Conservation (phyloP, 2,329 filamentous ascomycete genomes). For the Escovopsis sp. region DNA sequence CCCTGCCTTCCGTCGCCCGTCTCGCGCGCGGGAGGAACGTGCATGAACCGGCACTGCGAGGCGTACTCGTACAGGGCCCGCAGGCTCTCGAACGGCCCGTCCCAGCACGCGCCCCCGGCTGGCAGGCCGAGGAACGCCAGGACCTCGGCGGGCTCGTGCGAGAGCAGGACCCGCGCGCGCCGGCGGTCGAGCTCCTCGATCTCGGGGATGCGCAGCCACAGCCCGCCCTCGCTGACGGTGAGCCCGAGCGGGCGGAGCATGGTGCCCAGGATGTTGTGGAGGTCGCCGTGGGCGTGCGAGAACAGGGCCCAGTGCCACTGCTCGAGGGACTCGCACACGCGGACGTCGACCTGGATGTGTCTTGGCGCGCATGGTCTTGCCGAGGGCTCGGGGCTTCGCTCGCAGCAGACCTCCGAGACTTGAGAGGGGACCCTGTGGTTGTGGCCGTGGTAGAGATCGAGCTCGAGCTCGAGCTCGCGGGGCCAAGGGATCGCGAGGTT, state of each 20-base stretch:
- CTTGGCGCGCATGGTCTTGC: background rate
- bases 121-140: conserved; percentile 51
- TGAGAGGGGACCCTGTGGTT: background rate
- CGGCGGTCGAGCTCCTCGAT: conserved; percentile 47
- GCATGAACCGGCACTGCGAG: conserved; percentile 43
- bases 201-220: conserved; percentile 53
- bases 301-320: conserved; percentile 50
- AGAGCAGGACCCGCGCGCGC: conserved; percentile 44
- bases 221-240: conserved; percentile 45
- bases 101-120: conserved; percentile 25
- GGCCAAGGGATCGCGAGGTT: conserved; percentile 45
- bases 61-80: conserved; percentile 49
- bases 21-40: conserved; percentile 16
- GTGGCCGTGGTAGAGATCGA: background rate
- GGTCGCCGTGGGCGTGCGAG: conserved; percentile 56
- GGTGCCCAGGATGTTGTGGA: conserved; percentile 49
- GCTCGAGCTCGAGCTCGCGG: background rate
- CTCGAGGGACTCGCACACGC: conserved; percentile 29
- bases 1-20: conserved; percentile 4
- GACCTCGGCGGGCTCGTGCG: conserved; percentile 37
- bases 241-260: conserved; percentile 52
- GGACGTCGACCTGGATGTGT: conserved; percentile 57
- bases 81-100: conserved; percentile 37
- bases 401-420: no score
- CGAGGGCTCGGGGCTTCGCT: no score